Conservation (phyloP, 768 basidiomycete species). For the Mycena rosella region DNA sequence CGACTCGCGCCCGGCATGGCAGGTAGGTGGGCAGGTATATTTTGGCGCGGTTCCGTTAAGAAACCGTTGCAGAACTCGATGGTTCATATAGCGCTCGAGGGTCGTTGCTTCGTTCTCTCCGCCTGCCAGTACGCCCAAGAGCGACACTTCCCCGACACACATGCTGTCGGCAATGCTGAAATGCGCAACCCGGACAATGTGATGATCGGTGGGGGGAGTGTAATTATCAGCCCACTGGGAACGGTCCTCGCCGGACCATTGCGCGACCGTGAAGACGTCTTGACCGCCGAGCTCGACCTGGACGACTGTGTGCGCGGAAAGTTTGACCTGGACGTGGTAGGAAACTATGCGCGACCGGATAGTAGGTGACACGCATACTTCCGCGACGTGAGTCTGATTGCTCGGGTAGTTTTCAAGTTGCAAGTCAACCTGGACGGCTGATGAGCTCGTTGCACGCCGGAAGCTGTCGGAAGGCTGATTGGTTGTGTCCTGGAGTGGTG, state of each 20-base stretch:
- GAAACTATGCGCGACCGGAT: constrained; percentile 73
- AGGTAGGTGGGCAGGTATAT: no score
- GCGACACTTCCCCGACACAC: constrained; percentile 63
- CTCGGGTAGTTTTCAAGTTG: constrained; percentile 21
- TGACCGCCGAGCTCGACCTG: constrained; percentile 70
- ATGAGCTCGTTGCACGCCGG: no score
- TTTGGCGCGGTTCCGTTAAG: no score
- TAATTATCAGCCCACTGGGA: constrained; percentile 72
- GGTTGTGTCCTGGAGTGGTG: background rate
- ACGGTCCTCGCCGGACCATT: constrained; percentile 71
- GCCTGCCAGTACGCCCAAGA: constrained; percentile 71
- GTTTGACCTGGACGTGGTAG: constrained; percentile 69
- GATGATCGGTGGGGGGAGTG: constrained; percentile 72
- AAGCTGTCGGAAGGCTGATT: no score
- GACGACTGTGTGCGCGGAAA: constrained; percentile 69
- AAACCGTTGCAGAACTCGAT: constrained; percentile 67
- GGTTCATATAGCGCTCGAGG: constrained; percentile 75
- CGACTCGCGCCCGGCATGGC: constrained; percentile 69
- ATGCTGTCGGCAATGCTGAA: constrained; percentile 56
- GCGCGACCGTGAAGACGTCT: constrained; percentile 61
- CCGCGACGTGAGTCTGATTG: background rate
- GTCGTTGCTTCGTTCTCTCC: constrained; percentile 76
- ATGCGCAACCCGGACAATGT: constrained; percentile 59
- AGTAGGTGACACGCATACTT: constrained; percentile 49
- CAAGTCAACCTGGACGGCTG: constrained; percentile 17